Base-by-base conservation (phyloP, 306 rosid genomes). In the Phaseolus lunatus region DNA sequence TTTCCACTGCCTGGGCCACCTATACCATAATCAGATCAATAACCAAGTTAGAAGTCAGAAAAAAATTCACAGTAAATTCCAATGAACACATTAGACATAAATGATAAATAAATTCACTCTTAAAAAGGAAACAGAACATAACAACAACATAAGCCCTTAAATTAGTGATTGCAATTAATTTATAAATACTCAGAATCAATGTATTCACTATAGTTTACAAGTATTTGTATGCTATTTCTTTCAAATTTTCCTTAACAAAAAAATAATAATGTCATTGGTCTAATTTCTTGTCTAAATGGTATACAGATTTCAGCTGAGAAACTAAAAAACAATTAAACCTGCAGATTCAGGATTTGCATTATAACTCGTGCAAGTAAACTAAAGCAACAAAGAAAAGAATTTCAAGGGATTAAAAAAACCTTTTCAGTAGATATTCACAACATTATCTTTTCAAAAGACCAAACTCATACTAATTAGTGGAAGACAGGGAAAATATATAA, bases 1-100 rank as follows among this genome's bases (percentile, higher is more conserved):
- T 96, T 96, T 80, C 99, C 99, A 43, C 99, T 92, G 58, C 99
- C 99, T 0, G 99, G 99, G 78, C 99, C 99, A 85, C 99, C 99
- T 95, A 86, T 59, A 57, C 44, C 18, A 75, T 82, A 44, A 71
- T 59, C 72, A 70, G 33, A 82, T 18, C 78, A 81, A 48, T 58
- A 67, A 63, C 47, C 67, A 85, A 81, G 27, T 35, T 50, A 71
- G 53, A 77, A 53, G 44, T 83, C 81, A 74, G 33, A 74, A 69
- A 53, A 33, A 37, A 11, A 14, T 27, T 47, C 29, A 64, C 62
- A 7, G 52, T 52, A 72, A 69, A 26, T 33, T 74, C 68, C 76
- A 61, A 62, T 44, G 12, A 77, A 77, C 76, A 49, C 14, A 16
- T 53, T 44, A 12, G 16, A 15, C 44, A 50, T 11, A 19, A 20